A percentile compares a stretch with the other conserved stretches of the same genome.
Conservation (phyloP, 805 yeast genomes). For the Pichia rugopelliculosa region DNA sequence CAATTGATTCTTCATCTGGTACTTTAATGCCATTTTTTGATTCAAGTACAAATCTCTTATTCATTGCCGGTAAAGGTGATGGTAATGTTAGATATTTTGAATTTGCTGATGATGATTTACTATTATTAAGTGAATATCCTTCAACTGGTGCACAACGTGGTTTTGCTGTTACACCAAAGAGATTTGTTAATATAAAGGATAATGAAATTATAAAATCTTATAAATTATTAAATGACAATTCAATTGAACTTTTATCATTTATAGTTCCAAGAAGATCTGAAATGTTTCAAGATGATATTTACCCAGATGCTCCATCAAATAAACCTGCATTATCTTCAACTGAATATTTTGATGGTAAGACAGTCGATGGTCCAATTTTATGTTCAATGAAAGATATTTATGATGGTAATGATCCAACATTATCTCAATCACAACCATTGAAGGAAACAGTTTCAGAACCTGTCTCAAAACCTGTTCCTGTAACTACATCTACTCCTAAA, state of each 20-base stretch:
- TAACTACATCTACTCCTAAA: not conserved
- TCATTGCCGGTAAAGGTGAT: constrained; percentile 95
- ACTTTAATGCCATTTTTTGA: constrained; percentile 89
- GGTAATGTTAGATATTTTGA: constrained; percentile 95
- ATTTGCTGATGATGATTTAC: constrained; percentile 75
- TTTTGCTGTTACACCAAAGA: constrained; percentile 81
- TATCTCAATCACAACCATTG: constrained; percentile 33
- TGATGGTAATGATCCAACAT: constrained; percentile 62
- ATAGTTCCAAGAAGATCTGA: constrained; percentile 92
- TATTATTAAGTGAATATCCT: constrained; percentile 79
- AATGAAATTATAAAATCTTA: constrained; percentile 78
- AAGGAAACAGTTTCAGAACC: not conserved
- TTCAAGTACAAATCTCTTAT: constrained; percentile 68
- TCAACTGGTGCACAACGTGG: constrained; percentile 96
- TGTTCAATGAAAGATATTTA: constrained; percentile 68
- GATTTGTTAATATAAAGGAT: constrained; percentile 67
- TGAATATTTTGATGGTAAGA: constrained; percentile 76
- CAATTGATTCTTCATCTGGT: constrained; percentile 87
- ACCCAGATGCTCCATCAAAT: constrained; percentile 81
- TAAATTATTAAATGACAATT: constrained; percentile 80
- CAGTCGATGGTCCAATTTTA: constrained; percentile 75
- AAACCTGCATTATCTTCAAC: constrained; percentile 71
- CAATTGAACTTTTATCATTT: constrained; percentile 87
- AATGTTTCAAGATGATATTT: constrained; percentile 85
- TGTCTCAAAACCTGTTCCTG: not conserved